Base-by-base conservation (phyloP, 306 rosid species). In the Castanea mollissima region DNA sequence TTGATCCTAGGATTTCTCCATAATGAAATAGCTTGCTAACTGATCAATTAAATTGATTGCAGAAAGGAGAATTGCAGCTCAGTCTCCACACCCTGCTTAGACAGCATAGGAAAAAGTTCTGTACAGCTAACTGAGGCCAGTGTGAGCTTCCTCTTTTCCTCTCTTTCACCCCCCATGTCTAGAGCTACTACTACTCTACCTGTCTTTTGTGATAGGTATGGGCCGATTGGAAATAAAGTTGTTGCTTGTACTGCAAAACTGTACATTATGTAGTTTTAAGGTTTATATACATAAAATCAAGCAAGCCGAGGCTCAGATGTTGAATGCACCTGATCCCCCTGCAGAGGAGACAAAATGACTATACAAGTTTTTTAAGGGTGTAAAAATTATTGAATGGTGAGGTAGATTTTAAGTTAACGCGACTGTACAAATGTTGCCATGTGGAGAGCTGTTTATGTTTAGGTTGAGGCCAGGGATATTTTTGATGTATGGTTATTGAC, bases 111-210 rank as follows among this genome's bases (percentile, higher is more conserved):
- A 80, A 82, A 82, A 59, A 82, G 85, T 75, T 80, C 75, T 95
- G 99, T 92, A 92, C 97, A 95, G 94, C 99, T 94, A 94, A 91
- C 97, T 81, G 92, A 91, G 90, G 92, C 93, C 83, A 89, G 92
- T 85, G 88, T 85, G 87, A 80, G 93, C 86, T 88, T 78, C 93
- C 58, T 63, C 83, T 77, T 76, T 65, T 71, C 72, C 71, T 77
- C 68, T 78, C 57, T 38, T 51, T 78, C 83, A 78, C 68, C 63
- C 82, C 57, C 16, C 71, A 49, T 83, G 78, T 87, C 87, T 76
- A 80, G 85, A 87, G 86, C 78, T 75, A 80, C 80, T 73, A 73
- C 86, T 73, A 74, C 86, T 82, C 76, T 68, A 56, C 83, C 89
- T 80, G 60, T 85, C 90, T 73, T 32, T 71, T 55, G 68, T 76